phyloP scores from a whole-genome alignment of 2,329 filamentous ascomycete species.

The Anisogramma anomala region DNA sequence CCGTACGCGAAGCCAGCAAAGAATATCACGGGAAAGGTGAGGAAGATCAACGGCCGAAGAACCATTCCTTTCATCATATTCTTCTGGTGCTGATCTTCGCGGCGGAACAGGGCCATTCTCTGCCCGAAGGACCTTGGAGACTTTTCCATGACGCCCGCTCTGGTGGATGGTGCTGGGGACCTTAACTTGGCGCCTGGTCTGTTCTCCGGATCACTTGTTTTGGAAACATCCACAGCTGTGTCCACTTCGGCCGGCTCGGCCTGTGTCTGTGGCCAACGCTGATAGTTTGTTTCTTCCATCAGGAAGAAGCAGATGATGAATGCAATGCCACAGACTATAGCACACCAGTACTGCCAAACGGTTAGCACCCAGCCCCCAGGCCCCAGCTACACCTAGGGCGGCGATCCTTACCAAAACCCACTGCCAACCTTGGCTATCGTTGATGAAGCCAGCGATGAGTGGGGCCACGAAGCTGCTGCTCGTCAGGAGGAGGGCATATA shows the following conservation, averaged over 20 bases:
- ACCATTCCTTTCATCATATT: conserved; percentile 22
- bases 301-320: conserved; percentile 34
- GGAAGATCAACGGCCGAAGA: conserved; percentile 16
- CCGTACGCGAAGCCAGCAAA: conserved; percentile 25
- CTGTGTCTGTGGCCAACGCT: conserved; percentile 13
- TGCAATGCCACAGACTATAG: conserved; percentile 21
- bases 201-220: conserved; percentile 1
- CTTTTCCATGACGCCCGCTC: conserved; percentile 3
- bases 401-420: conserved; percentile 18
- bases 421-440: conserved; percentile 21
- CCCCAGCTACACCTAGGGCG: background rate
- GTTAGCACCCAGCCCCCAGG: background rate
- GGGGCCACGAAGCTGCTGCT: conserved; percentile 22
- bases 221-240: background rate
- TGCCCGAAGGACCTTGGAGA: conserved; percentile 26
- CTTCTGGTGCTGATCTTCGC: conserved; percentile 22
- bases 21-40: conserved; percentile 31
- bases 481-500: conserved; percentile 20
- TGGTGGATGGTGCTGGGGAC: background rate
- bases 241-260: background rate
- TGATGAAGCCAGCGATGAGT: conserved; percentile 24
- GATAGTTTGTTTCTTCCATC: conserved; percentile 43
- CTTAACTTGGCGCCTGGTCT: background rate
- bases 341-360: conserved; percentile 20
- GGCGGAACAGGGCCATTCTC: conserved; percentile 21